These are phyloP conservation scores for Ophiostoma pallidulum DNA, from an alignment of 2,329 filamentous ascomycete species.

Conservation along the genomic window DNA sequence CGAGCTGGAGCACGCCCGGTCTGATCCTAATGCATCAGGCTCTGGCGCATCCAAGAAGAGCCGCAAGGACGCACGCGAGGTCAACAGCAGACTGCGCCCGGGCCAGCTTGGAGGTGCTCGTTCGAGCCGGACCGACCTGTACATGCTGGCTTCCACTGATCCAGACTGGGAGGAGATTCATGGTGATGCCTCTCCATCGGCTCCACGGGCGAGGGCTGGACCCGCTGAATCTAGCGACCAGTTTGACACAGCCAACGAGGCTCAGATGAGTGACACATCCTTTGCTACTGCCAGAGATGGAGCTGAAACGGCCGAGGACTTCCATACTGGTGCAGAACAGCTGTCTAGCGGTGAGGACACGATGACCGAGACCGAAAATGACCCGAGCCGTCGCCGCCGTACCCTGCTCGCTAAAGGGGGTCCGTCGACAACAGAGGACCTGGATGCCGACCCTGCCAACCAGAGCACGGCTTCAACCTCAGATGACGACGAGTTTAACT, in stretches of 20 bases:
- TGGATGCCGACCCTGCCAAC: constrained; percentile 26
- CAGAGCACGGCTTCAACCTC: constrained; percentile 86
- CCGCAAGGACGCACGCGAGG: constrained; percentile 57
- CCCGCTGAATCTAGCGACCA: constrained; percentile 49
- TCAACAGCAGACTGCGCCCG: constrained; percentile 61
- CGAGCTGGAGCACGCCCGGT: constrained; percentile 67
- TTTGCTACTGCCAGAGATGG: constrained; percentile 68
- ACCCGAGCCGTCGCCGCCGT: constrained; percentile 9
- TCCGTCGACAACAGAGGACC: neutral
- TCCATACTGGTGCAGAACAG: constrained; percentile 86
- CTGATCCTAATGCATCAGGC: constrained; percentile 31
- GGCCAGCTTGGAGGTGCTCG: constrained; percentile 69
- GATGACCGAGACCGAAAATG: constrained; percentile 70
- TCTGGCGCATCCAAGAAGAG: constrained; percentile 46
- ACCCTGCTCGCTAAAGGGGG: neutral
- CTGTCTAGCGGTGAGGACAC: constrained; percentile 56
- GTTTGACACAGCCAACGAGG: constrained; percentile 77
- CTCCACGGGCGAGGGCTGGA: constrained; percentile 22
- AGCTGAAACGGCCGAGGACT: constrained; percentile 82
- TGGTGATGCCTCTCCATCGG: constrained; percentile 43
- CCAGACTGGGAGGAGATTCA: constrained; percentile 79
- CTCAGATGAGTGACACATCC: constrained; percentile 44
- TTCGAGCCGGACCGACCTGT: constrained; percentile 65
- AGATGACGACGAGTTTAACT: constrained; percentile 60
- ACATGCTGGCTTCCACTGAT: constrained; percentile 53